phyloP scores from a whole-genome alignment of 768 basidiomycete species.

The Russula abietina region DNA sequence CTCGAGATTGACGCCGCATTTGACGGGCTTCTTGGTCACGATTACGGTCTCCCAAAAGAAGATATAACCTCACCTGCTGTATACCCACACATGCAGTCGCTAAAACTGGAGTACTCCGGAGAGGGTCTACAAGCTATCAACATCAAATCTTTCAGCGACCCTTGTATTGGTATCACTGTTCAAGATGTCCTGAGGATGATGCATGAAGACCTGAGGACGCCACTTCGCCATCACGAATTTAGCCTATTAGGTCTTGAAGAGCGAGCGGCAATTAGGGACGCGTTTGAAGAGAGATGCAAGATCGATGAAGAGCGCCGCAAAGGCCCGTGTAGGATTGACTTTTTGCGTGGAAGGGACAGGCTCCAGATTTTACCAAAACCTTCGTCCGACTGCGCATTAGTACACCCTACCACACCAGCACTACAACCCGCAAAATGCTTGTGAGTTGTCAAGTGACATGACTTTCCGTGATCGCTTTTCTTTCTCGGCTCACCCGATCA shows the following conservation, averaged over 20 bases:
- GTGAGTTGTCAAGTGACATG: not conserved
- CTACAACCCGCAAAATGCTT: no score
- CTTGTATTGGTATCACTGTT: constrained; percentile 1
- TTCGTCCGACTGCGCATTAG: not conserved
- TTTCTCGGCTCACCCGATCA: no score
- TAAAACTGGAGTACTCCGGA: constrained; percentile 12
- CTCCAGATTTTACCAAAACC: constrained; percentile 7
- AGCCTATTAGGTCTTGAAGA: not conserved
- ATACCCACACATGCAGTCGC: not conserved
- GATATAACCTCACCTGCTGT: not conserved
- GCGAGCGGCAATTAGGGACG: not conserved
- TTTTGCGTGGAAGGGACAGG: constrained; percentile 3
- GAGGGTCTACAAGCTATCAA: constrained; percentile 1
- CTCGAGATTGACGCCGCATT: not conserved
- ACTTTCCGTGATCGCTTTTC: not conserved
- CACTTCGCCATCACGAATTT: not conserved
- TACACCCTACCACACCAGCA: not conserved
- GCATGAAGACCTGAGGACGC: not conserved
- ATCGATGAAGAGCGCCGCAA: not conserved
- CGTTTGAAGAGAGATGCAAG: constrained; percentile 6
- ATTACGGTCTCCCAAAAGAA: constrained; percentile 9
- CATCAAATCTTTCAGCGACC: not conserved
- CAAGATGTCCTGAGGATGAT: constrained; percentile 6
- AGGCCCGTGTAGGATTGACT: constrained; percentile 3
- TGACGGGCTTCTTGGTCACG: not conserved